Percentiles rank a stretch among this genome's conserved stretches.
Conservation (phyloP, 208 protist genomes). For the Wallacemonas sp. region DNA sequence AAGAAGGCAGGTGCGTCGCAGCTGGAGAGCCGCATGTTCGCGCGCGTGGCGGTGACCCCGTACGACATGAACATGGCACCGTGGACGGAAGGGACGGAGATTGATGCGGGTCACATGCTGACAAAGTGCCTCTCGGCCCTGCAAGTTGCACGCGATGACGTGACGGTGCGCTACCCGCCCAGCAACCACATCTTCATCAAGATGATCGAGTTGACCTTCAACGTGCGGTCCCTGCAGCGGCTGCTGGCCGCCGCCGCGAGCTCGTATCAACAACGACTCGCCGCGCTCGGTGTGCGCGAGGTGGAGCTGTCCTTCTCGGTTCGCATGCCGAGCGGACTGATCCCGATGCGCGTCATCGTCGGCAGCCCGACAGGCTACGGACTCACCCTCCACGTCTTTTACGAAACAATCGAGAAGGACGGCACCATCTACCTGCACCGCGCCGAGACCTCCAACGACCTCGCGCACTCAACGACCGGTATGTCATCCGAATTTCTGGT, state of each 20-base stretch:
- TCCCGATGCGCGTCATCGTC: constrained; percentile 86
- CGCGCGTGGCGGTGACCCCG: constrained; percentile 87
- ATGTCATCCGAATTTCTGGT: constrained; percentile 37
- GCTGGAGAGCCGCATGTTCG: constrained; percentile 93
- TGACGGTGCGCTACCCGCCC: constrained; percentile 52
- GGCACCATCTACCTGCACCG: constrained; percentile 50
- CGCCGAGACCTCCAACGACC: constrained; percentile 71
- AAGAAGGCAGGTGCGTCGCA: constrained; percentile 47
- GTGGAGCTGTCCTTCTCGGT: constrained; percentile 85
- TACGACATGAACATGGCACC: constrained; percentile 76
- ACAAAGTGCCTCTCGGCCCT: constrained; percentile 73
- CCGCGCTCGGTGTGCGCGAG: constrained; percentile 65
- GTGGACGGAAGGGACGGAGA: constrained; percentile 69
- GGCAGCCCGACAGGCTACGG: constrained; percentile 75
- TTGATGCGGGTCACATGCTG: constrained; percentile 80
- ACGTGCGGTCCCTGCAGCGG: constrained; percentile 40
- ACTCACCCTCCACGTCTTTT: constrained; percentile 78
- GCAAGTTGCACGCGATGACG: constrained; percentile 72
- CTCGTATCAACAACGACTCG: constrained; percentile 59
- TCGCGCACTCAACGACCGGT: constrained; percentile 22
- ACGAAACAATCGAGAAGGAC: constrained; percentile 69
- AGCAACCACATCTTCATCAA: constrained; percentile 87
- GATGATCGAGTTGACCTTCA: constrained; percentile 83
- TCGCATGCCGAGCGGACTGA: constrained; percentile 35
- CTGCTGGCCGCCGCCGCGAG: constrained; percentile 49